phyloP scores from a whole-genome alignment of 2,329 filamentous ascomycete genomes.

The Neonectria faginata region DNA sequence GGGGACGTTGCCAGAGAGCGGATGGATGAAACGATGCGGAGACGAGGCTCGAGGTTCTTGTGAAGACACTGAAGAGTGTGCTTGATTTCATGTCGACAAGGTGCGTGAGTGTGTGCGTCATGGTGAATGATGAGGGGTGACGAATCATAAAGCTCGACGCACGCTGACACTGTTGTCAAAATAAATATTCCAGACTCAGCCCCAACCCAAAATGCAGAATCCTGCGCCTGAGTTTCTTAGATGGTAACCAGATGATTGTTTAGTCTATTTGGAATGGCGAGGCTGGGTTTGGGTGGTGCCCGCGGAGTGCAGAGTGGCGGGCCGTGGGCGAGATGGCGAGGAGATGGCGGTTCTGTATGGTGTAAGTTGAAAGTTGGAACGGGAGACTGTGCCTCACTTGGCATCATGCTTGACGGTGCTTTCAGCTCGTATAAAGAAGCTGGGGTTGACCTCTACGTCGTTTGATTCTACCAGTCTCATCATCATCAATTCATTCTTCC shows the following conservation, averaged over 20 bases:
- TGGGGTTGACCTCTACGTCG: neutral
- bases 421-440: neutral
- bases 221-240: neutral
- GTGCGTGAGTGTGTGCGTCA: no score
- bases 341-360: neutral
- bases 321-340: neutral
- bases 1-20: neutral
- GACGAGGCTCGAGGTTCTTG: conserved; percentile 6
- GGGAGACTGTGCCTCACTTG: neutral
- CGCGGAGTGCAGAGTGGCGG: no score
- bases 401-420: neutral
- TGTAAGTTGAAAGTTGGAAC: neutral
- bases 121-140: neutral
- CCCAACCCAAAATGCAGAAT: neutral
- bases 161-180: neutral
- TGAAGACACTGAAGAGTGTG: neutral
- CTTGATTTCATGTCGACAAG: conserved; percentile 36
- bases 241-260: neutral
- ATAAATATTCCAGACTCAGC: neutral
- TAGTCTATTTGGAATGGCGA: neutral
- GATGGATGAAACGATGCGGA: neutral
- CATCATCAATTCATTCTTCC: neutral
- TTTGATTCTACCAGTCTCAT: neutral
- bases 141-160: neutral
- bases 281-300: neutral